phyloP scores from a whole-genome alignment of 2,329 filamentous ascomycete genomes.

The Penicillium sp. region DNA sequence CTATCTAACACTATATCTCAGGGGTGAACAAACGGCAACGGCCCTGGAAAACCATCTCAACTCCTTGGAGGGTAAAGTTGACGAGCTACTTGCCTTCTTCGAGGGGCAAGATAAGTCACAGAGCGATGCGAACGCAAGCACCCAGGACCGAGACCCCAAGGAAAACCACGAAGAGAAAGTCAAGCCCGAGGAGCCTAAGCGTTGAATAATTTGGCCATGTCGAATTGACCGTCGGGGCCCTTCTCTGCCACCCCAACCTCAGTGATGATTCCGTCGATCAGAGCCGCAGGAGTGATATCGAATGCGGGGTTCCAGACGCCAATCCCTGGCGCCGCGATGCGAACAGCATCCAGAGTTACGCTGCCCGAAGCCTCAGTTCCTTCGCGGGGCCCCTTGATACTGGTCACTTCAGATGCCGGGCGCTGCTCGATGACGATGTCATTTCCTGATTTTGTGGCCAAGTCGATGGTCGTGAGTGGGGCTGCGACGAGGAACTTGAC shows the following conservation, averaged over 20 bases:
- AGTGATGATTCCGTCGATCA: slow-evolving; percentile 93
- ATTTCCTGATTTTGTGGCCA: slow-evolving; percentile 70
- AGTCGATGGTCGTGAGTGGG: slow-evolving; percentile 88
- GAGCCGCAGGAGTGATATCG: slow-evolving; percentile 81
- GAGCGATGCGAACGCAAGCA: not conserved
- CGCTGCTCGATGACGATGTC: slow-evolving; percentile 91
- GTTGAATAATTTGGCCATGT: slow-evolving; percentile 44
- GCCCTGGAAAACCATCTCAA: slow-evolving; percentile 21
- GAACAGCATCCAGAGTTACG: slow-evolving; percentile 60
- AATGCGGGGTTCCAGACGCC: slow-evolving; percentile 96
- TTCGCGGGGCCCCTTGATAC: slow-evolving; percentile 74
- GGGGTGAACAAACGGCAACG: slow-evolving; percentile 23
- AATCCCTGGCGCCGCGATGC: slow-evolving; percentile 73
- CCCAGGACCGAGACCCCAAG: not conserved
- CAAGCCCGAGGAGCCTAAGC: slow-evolving; percentile 10
- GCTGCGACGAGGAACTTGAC: slow-evolving; percentile 94
- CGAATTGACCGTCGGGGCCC: slow-evolving; percentile 66
- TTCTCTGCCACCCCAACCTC: slow-evolving; percentile 86
- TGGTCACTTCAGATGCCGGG: slow-evolving; percentile 74
- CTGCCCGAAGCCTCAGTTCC: slow-evolving; percentile 52
- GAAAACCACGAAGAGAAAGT: slow-evolving; percentile 3
- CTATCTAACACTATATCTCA: slow-evolving; percentile 7
- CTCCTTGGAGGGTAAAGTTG: slow-evolving; percentile 23
- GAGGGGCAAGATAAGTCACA: slow-evolving; percentile 11
- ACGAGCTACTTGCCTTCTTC: slow-evolving; percentile 30